Evolutionary conservation across 176 grass and related monocot genomes (phyloP), one percentile per base, ranked within the genome.

Genomic region (Cenchrus americanus): DNA sequence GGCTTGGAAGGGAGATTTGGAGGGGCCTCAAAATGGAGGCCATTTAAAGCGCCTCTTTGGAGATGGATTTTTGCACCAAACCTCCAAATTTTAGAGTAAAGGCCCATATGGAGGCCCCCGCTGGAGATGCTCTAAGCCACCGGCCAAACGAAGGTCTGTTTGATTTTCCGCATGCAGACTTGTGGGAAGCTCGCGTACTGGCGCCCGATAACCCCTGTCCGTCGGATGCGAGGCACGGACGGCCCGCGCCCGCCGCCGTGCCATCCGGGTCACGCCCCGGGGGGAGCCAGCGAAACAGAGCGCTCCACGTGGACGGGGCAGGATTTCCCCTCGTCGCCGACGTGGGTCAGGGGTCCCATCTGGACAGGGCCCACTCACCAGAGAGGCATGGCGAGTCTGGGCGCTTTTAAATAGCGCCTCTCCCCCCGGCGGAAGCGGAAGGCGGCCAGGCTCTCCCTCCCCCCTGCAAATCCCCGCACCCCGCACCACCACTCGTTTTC

Each of bases 331-430:
- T 9, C 5, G 21, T 22, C 14, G 32, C 70, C 62, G 41, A 87
- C 85, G 62, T 74, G 79, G 73, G 24, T 2, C 0, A 27, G 66
- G 79, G 40, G 48, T 14, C 65, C 72, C 66, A 61, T 23, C 68
- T 62, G 74, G n/a, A 6, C 7, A 61, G 58, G 84, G 13, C 62
- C 84, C 89, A 69, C 51, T 0, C 19, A 80, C 0, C 68, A 90
- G 80, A 4, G 50, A 69, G 50, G 21, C 18, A 27, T 14, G 81
- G 17, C 0, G 12, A 44, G 53, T 15, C 10, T 46, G 17, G 54
- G 55, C 14, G 79, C 52, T 87, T 86, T 86, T 87, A 90, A 87
- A 90, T 90, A 87, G 88, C 42, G 18, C 37, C 46, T 83, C 84
- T 22, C 18, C 13, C 76, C 84, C 88, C 34, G 75, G 30, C 50